A percentile compares a stretch with the other conserved stretches of the same genome.
These are phyloP conservation scores for Chytriomyces confervae DNA, from an alignment of 192 early-diverging fungal genomes.

Conservation along the genomic window DNA sequence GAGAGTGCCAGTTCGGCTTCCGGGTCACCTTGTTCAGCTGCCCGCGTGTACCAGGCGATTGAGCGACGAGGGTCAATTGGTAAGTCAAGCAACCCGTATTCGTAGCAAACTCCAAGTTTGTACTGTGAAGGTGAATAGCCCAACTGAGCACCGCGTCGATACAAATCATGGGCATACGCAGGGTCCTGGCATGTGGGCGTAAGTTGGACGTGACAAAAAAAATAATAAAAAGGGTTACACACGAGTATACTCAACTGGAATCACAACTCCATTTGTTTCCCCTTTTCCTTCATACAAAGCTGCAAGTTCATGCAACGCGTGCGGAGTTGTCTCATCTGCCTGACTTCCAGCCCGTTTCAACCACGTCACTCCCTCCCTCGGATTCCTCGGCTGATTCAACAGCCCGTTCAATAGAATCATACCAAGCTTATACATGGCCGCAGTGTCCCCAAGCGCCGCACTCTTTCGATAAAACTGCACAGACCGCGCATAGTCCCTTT, in stretches of 20 bases:
- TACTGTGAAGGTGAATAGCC: conserved; percentile 94
- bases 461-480: conserved; percentile 94
- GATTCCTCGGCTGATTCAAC: conserved; percentile 75
- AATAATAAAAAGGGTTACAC: not conserved
- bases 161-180: conserved; percentile 88
- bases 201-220: not conserved
- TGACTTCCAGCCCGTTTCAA: conserved; percentile 89
- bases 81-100: conserved; percentile 89
- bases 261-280: conserved; percentile 45
- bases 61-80: conserved; percentile 86
- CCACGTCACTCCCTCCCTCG: conserved; percentile 93
- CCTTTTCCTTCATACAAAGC: conserved; percentile 79
- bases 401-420: conserved; percentile 88
- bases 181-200: conserved; percentile 66
- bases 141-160: conserved; percentile 88
- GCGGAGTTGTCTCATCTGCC: conserved; percentile 89
- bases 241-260: conserved; percentile 44
- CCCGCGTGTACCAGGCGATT: conserved; percentile 95
- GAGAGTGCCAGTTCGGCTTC: conserved; percentile 93
- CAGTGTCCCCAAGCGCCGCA: conserved; percentile 85
- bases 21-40: conserved; percentile 87
- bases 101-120: conserved; percentile 89
- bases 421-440: conserved; percentile 97
- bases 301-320: conserved; percentile 92
- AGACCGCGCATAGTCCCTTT: conserved; percentile 77